Percentiles rank a stretch among this genome's conserved stretches.
phyloP scores from a whole-genome alignment of 768 basidiomycete genomes.

The Tubosaeta sp. region DNA sequence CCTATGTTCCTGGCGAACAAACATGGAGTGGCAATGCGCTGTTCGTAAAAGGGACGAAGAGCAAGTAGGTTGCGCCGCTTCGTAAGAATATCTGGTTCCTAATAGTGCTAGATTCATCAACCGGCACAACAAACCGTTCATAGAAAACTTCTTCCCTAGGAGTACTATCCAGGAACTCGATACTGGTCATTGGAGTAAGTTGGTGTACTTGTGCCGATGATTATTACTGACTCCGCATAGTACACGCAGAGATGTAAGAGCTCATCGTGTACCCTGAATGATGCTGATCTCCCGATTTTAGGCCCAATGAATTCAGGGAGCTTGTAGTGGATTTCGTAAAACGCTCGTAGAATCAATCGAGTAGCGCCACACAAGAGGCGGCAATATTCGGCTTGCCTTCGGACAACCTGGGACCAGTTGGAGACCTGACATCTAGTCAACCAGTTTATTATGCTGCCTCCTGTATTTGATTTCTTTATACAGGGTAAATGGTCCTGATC shows the following conservation, averaged over 20 bases:
- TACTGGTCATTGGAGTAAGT: constrained; percentile 84
- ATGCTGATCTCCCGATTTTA: constrained; percentile 13
- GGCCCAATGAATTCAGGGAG: constrained; percentile 56
- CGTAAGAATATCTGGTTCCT: not conserved
- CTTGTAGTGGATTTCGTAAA: constrained; percentile 28
- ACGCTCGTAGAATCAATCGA: constrained; percentile 8
- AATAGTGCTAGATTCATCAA: constrained; percentile 62
- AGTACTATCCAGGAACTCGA: constrained; percentile 61
- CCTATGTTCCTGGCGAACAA: constrained; percentile 55
- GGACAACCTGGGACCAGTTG: not conserved
- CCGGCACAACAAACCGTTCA: constrained; percentile 55
- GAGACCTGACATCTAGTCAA: not conserved
- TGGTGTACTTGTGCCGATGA: not conserved
- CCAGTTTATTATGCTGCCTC: not conserved
- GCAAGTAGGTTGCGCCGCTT: constrained; percentile 45
- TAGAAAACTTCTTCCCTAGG: constrained; percentile 70
- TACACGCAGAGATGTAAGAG: constrained; percentile 72
- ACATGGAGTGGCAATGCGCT: constrained; percentile 58
- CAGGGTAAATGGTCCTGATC: not conserved
- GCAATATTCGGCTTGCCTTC: not conserved
- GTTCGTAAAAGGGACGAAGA: constrained; percentile 75
- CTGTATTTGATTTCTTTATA: not conserved
- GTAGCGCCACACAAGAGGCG: not conserved
- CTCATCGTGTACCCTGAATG: not conserved
- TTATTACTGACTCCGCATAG: constrained; percentile 33